Evolutionary conservation across 177 flowering plant genomes (phyloP).

Genomic region (Tripterygium wilfordii): DNA sequence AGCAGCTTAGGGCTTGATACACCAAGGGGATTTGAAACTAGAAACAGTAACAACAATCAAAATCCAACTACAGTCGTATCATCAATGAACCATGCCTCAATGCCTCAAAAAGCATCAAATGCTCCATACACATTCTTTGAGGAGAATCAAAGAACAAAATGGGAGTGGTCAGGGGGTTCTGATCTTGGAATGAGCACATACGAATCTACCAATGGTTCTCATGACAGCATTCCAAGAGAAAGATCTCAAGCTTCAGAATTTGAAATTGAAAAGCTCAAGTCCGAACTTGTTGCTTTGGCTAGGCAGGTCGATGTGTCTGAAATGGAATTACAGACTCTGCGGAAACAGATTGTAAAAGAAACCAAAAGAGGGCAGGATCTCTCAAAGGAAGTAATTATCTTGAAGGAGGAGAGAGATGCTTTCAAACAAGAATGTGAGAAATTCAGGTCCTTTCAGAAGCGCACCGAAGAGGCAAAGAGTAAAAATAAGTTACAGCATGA

Average conservation of each 20-base stretch:
- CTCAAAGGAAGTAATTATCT: conserved; percentile 50
- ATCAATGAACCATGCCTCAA: conserved; percentile 21
- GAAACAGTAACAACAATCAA: conserved; percentile 22
- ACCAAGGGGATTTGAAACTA: conserved; percentile 41
- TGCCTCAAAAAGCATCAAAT: conserved; percentile 23
- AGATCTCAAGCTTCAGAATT: conserved; percentile 29
- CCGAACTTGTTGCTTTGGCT: conserved; percentile 49
- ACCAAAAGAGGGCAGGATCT: conserved; percentile 77
- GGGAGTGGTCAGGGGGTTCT: conserved; percentile 57
- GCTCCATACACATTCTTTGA: conserved; percentile 14
- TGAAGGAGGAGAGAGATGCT: conserved; percentile 77
- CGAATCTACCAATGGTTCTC: conserved; percentile 34
- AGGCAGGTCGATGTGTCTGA: conserved; percentile 75
- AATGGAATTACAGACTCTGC: conserved; percentile 76
- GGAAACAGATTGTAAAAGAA: conserved; percentile 90
- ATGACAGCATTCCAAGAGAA: conserved; percentile 22
- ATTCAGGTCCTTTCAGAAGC: conserved; percentile 37
- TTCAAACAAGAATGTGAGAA: conserved; percentile 62
- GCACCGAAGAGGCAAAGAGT: conserved; percentile 24
- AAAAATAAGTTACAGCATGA: conserved; percentile 35
- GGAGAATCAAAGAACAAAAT: conserved; percentile 38
- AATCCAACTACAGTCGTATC: conserved; percentile 26
- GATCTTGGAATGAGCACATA: conserved; percentile 51
- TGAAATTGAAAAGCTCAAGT: conserved; percentile 58
- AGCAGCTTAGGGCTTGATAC: conserved; percentile 71